Conservation (phyloP, 805 yeast genomes). For the Nadsonia fulvescens region DNA sequence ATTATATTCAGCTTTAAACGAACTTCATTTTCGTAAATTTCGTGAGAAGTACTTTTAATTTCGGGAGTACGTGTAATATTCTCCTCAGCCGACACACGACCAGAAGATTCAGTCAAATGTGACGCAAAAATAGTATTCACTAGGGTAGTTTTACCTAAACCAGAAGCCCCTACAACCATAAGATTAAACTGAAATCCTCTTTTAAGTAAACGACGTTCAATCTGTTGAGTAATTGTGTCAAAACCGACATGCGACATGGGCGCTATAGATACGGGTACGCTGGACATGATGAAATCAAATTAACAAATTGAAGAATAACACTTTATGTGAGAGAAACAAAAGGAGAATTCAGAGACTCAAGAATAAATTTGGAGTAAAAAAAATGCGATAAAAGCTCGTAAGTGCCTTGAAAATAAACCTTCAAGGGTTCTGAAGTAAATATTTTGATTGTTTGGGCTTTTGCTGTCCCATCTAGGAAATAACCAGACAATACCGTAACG, state of each 20-base stretch:
- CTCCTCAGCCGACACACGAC: constrained; percentile 47
- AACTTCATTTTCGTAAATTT: constrained; percentile 71
- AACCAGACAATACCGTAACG: too few species aligned
- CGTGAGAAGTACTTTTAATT: constrained; percentile 29
- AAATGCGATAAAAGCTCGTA: too few species aligned
- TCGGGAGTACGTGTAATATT: constrained; percentile 79
- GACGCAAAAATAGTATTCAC: constrained; percentile 82
- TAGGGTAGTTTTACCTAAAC: constrained; percentile 85
- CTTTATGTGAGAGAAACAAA: too few species aligned
- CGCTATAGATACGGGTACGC: constrained; percentile 18
- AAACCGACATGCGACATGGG: constrained; percentile 85
- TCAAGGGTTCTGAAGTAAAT: too few species aligned
- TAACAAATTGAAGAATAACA: too few species aligned
- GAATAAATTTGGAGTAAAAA: too few species aligned
- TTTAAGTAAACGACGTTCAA: constrained; percentile 78
- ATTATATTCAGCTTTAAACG: constrained; percentile 70
- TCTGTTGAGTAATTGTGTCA: constrained; percentile 89
- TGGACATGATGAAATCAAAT: too few species aligned
- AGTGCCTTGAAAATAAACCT: too few species aligned
- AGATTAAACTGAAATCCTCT: constrained; percentile 88
- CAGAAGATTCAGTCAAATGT: constrained; percentile 54
- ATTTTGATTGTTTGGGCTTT: too few species aligned
- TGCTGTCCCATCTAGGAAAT: too few species aligned
- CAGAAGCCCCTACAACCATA: constrained; percentile 83
- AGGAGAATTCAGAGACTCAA: too few species aligned